Evolutionary conservation across 2,329 filamentous ascomycete species (phyloP), one percentile per base, ranked within the genome.

Genomic region (Clarireedia hainanense): DNA sequence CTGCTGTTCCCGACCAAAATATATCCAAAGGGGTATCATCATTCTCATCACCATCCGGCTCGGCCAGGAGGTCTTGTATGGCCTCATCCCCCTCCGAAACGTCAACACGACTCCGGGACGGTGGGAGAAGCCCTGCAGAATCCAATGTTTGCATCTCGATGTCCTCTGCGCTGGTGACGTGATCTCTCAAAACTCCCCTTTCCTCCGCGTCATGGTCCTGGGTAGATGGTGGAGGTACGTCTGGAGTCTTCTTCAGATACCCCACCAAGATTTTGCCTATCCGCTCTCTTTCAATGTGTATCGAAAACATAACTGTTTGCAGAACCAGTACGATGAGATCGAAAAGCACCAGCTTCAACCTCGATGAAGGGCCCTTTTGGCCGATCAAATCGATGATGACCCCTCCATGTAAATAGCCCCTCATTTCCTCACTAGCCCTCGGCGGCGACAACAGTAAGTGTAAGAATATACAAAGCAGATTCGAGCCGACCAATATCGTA

Each of bases 381-480:
- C 84, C 84, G 61, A 88, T 75, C 61, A 88, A 84, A 65, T 88
- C 84, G 62, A 86, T 78, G 24, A 87, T 74, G 50, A 86, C 73
- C 36, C 84, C 84, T 24, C 84, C 84, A 60, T 87, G 84, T 24
- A 86, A 75, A 65, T 86, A 87, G 24, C 83, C 84, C 52, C 81
- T 74, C 57, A 81, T 76, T 39, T 79, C 76, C 63, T 86, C 84
- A 58, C 77, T 76, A n/a, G 80, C 82, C 23, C 72, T 70, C 0
- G 81, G 78, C 0, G 82, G 70, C 6, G 78, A 69, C n/a, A 74
- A 72, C 37, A 84, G 72, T 4, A 83, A 64, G 65, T 87, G 84
- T 43, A 81, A 69, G 3, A 85, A 69, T 53, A 85, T 76, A 70
- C 83, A 86, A 50, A 85, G 65, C 9, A 79, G 54, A 65, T 84